Percentiles rank a stretch among this genome's conserved stretches.
These are phyloP conservation scores for Dalbergia cochinchinensis DNA, from an alignment of 306 rosid species.

Conservation along the genomic window DNA sequence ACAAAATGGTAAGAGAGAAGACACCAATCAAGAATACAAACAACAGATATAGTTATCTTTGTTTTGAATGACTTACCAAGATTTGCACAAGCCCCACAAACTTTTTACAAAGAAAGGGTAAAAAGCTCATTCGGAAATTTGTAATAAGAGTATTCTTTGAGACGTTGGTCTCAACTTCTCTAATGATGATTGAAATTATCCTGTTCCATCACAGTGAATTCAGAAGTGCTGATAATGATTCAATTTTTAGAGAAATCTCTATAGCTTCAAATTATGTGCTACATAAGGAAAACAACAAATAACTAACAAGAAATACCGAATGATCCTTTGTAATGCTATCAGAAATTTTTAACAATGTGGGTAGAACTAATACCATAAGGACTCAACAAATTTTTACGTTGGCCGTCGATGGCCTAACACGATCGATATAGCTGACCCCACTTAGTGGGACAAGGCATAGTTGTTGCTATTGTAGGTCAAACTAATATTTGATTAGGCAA, in stretches of 20 bases:
- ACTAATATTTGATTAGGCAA: slow-evolving; percentile 28
- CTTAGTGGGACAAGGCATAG: no score
- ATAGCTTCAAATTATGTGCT: slow-evolving; percentile 37
- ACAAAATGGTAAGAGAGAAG: slow-evolving; percentile 36
- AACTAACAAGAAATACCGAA: slow-evolving; percentile 2
- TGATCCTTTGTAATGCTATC: slow-evolving; percentile 22
- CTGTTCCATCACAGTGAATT: slow-evolving; percentile 64
- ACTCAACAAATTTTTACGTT: no score
- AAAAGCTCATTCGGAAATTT: slow-evolving; percentile 78
- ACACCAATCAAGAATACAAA: slow-evolving; percentile 40
- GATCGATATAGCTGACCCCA: no score
- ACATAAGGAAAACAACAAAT: slow-evolving; percentile 32
- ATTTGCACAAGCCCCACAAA: slow-evolving; percentile 90
- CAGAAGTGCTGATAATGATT: slow-evolving; percentile 42
- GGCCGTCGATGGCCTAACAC: no score
- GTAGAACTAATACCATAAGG: no score
- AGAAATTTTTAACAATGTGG: slow-evolving; percentile 28
- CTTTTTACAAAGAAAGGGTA: slow-evolving; percentile 81
- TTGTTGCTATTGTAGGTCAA: slow-evolving; percentile 8
- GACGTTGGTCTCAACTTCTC: slow-evolving; percentile 89
- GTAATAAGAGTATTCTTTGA: slow-evolving; percentile 78
- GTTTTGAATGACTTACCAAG: slow-evolving; percentile 66
- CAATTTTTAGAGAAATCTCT: slow-evolving; percentile 38
- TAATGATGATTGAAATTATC: slow-evolving; percentile 82
- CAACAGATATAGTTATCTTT: slow-evolving; percentile 34